Conservation (phyloP, 768 basidiomycete genomes). For the Thelephora ganbajun region DNA sequence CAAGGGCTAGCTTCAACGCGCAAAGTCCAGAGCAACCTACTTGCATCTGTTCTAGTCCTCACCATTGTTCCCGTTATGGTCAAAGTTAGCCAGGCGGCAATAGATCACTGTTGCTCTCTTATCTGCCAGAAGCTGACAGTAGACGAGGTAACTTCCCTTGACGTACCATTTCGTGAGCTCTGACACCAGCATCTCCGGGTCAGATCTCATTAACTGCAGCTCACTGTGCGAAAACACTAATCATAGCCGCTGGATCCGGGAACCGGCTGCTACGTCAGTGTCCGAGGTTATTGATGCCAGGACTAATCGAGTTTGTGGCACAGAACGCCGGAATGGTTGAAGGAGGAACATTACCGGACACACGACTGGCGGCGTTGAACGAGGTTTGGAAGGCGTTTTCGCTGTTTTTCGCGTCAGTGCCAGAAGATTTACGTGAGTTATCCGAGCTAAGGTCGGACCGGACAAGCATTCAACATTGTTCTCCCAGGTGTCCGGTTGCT, state of each 20-base stretch:
- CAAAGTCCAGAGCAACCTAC: slow-evolving; percentile 84
- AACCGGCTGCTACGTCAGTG: slow-evolving; percentile 59
- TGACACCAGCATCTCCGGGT: not conserved
- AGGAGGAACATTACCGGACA: slow-evolving; percentile 40
- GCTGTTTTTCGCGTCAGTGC: slow-evolving; percentile 39
- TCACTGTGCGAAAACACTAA: slow-evolving; percentile 80
- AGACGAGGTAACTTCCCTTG: slow-evolving; percentile 38
- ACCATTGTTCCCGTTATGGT: slow-evolving; percentile 60
- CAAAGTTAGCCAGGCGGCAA: slow-evolving; percentile 53
- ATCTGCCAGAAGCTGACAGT: slow-evolving; percentile 72
- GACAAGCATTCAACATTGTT: slow-evolving; percentile 5
- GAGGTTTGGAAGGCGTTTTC: slow-evolving; percentile 79
- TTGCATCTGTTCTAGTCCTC: slow-evolving; percentile 74
- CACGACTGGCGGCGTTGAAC: slow-evolving; percentile 46
- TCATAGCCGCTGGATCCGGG: slow-evolving; percentile 54
- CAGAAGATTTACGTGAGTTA: slow-evolving; percentile 49
- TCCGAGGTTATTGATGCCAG: slow-evolving; percentile 59
- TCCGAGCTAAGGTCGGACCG: not conserved
- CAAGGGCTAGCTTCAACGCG: slow-evolving; percentile 59
- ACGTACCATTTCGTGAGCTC: not conserved
- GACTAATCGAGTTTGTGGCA: slow-evolving; percentile 68
- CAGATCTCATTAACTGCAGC: slow-evolving; percentile 76
- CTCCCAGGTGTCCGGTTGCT: slow-evolving; percentile 48
- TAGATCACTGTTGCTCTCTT: slow-evolving; percentile 78
- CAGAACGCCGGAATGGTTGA: slow-evolving; percentile 48